Conservation (phyloP, 331 rosid genomes). For the Malus hybrid region DNA sequence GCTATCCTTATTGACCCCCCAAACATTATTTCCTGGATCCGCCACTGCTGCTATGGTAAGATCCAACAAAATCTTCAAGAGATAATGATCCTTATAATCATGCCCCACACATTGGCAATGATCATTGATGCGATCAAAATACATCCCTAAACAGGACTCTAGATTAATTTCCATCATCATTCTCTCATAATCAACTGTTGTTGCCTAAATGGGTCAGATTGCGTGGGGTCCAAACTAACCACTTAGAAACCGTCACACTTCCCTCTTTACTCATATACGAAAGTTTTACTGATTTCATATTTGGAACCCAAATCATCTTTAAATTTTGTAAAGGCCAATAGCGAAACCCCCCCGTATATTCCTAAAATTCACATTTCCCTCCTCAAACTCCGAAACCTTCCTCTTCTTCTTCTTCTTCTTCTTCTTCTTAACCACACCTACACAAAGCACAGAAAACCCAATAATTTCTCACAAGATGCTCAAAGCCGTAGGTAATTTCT, state of each 20-base stretch:
- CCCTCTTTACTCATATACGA: too few relatives aligned
- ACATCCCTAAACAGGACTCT: too few relatives aligned
- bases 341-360: background rate
- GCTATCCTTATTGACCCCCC: too few relatives aligned
- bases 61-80: background rate
- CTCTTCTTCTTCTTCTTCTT: background rate
- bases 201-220: too few relatives aligned
- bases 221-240: too few relatives aligned
- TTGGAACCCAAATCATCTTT: too few relatives aligned
- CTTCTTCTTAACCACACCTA: background rate
- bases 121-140: too few relatives aligned
- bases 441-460: background rate
- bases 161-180: background rate
- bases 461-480: constrained; percentile 7
- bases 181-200: too few relatives aligned
- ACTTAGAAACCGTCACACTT: too few relatives aligned
- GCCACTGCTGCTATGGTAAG: too few relatives aligned
- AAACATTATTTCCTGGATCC: too few relatives aligned
- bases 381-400: background rate
- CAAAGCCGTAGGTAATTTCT: constrained; percentile 17
- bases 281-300: too few relatives aligned
- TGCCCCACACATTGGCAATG: background rate
- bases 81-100: background rate
- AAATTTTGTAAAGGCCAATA: background rate
- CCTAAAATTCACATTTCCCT: background rate